Percentiles rank a stretch among this genome's conserved stretches.
Evolutionary conservation across 2,329 filamentous ascomycete species (phyloP).

Genomic region (Pseudofabraea citricarpa): DNA sequence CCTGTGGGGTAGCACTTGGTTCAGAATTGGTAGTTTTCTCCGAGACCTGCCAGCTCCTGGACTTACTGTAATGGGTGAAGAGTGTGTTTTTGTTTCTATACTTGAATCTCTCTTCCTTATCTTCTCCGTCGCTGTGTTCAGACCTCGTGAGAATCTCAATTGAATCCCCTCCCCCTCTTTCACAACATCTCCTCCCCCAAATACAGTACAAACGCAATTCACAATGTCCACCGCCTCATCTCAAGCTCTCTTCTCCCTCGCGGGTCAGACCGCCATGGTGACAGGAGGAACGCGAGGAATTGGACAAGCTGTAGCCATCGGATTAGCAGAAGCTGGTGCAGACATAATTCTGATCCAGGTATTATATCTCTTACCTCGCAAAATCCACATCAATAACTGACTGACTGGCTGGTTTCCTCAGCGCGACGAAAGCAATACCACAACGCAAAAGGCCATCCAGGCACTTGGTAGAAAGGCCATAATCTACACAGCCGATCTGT

Average conservation of each 20-base stretch:
- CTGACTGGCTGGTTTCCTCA: too few species aligned
- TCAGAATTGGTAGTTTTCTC: too few species aligned
- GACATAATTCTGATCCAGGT: slow-evolving; percentile 36
- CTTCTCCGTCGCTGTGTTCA: too few species aligned
- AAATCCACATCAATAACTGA: not conserved
- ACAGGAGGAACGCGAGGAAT: slow-evolving; percentile 34
- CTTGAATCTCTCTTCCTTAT: too few species aligned
- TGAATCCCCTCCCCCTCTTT: too few species aligned
- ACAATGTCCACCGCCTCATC: slow-evolving; percentile 19
- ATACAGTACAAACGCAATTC: not conserved
- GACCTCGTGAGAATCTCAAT: too few species aligned
- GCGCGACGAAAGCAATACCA: slow-evolving; percentile 22
- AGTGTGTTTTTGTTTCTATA: too few species aligned
- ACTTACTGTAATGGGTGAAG: too few species aligned
- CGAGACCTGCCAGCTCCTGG: too few species aligned
- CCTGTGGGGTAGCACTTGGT: too few species aligned
- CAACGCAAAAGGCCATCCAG: slow-evolving; percentile 58
- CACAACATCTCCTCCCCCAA: too few species aligned
- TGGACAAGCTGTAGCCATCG: slow-evolving; percentile 31
- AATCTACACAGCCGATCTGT: slow-evolving; percentile 68
- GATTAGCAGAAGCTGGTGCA: slow-evolving; percentile 33
- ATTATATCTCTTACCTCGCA: not conserved
- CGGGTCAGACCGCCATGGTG: slow-evolving; percentile 31
- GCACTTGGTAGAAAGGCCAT: slow-evolving; percentile 59
- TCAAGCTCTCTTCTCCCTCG: slow-evolving; percentile 27